phyloP scores from a whole-genome alignment of 305 asterid species.

The Solanum aculeatissimum region DNA sequence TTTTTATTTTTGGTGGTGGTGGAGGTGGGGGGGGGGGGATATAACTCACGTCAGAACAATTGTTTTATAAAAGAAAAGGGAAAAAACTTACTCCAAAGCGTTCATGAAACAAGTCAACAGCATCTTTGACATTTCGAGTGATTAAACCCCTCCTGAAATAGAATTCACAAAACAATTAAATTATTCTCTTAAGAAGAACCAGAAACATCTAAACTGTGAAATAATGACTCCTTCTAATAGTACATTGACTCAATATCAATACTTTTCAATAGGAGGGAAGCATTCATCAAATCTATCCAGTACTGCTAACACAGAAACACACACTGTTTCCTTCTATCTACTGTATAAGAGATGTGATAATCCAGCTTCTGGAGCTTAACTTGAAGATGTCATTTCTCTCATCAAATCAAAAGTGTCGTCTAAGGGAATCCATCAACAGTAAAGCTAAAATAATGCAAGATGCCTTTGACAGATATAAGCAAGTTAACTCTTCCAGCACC shows the following conservation, averaged over 20 bases:
- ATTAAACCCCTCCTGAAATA: constrained; percentile 83
- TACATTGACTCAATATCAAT: neutral
- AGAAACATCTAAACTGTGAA: neutral
- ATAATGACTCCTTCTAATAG: neutral
- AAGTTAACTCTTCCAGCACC: neutral
- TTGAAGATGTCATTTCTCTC: neutral
- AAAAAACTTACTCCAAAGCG: constrained; percentile 71
- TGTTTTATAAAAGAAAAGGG: neutral
- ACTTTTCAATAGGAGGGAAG: neutral
- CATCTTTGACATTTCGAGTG: constrained; percentile 76
- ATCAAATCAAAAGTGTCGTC: neutral
- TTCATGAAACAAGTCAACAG: constrained; percentile 77
- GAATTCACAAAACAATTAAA: neutral
- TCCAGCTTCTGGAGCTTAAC: neutral
- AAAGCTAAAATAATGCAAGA: neutral
- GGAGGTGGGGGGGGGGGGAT: neutral
- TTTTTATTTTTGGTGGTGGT: neutral
- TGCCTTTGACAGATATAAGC: neutral
- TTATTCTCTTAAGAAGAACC: neutral
- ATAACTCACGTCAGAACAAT: neutral
- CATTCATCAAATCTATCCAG: neutral
- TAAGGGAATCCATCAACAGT: neutral
- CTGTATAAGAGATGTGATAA: neutral
- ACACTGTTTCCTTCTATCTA: neutral
- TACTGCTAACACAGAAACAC: neutral